These are phyloP conservation scores for Macrolepiota dolichaula DNA, from an alignment of 768 basidiomycete species.

Conservation along the genomic window DNA sequence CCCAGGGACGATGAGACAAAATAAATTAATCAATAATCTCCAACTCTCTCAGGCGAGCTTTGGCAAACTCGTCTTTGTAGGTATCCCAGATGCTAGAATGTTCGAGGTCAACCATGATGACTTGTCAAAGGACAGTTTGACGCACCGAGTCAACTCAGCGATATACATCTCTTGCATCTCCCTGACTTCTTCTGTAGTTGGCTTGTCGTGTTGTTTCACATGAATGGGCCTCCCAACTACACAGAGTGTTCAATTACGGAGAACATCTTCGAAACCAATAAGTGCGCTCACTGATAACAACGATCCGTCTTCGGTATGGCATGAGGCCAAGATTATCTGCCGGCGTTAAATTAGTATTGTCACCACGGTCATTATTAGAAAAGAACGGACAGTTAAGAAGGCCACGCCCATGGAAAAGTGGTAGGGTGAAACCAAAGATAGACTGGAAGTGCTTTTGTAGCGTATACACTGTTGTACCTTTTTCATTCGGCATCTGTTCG, in stretches of 20 bases:
- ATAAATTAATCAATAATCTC: constrained; percentile 64
- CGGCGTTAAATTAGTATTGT: not conserved
- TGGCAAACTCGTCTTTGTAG: constrained; percentile 93
- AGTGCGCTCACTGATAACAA: constrained; percentile 86
- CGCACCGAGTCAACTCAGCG: constrained; percentile 84
- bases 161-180: constrained; percentile 85
- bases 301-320: constrained; percentile 93
- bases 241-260: not conserved
- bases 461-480: constrained; percentile 82
- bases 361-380: not conserved
- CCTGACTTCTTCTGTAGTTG: constrained; percentile 76
- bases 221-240: constrained; percentile 88
- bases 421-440: constrained; percentile 92
- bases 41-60: constrained; percentile 72
- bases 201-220: constrained; percentile 72
- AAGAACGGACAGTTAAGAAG: constrained; percentile 79
- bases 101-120: not conserved
- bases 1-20: not conserved
- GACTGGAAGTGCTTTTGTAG: constrained; percentile 90
- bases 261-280: not conserved
- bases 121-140: not conserved
- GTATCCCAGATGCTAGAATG: constrained; percentile 79
- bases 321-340: constrained; percentile 92
- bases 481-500: constrained; percentile 93
- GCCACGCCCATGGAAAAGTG: constrained; percentile 96